Base-by-base conservation (phyloP, 768 basidiomycete species). In the Leccinum longicurvipes region DNA sequence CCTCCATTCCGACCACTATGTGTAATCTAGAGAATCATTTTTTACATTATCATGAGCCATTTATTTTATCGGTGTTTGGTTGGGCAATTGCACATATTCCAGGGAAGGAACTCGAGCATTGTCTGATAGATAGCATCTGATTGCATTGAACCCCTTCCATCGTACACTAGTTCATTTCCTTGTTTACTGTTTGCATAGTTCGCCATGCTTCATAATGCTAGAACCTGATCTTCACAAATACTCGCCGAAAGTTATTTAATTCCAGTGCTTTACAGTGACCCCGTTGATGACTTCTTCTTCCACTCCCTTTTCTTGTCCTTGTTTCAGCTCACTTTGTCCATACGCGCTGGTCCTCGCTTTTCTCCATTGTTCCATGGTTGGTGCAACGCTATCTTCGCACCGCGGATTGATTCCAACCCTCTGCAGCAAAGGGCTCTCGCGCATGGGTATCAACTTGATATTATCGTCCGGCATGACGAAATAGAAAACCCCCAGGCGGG, bases 401-500 rank as follows among this genome's bases (percentile, higher is more conserved):
- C 73, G 65, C 3, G 68, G 64, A 15, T 65, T 59, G 25, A 82
- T 70, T 3, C 82, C 81, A 0, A 64, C 68, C 10, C 73, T 66
- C 55, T 81, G 74, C 27, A 85, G 64, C 0, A 85, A 75, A 1
- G 79, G 78, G 59, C 81, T 82, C 27, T 78, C 71, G 0, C 66
- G 48, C 4, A 79, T 61, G 1, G 84, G 83, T 3, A 68, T 66
- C 25, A 86, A 70, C 50, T 68, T 73, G 44, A 77, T 75, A 27
- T 76, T 62, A 62, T 85, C 83, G 57, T 85, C 78, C 0, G 78
- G 68, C 74, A 77, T 72, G 29, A 67, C 68, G 60, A 86, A 86
- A 67, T 85, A 85, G 64, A 85, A 84, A 3, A 78, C 73, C 0
- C 84, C 83, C 2, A 85, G 72, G 9, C 84, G 79, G 15, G 78